Evolutionary conservation across 257 asterid species (phyloP).

Genomic region (Fraxinus cuspidata): DNA sequence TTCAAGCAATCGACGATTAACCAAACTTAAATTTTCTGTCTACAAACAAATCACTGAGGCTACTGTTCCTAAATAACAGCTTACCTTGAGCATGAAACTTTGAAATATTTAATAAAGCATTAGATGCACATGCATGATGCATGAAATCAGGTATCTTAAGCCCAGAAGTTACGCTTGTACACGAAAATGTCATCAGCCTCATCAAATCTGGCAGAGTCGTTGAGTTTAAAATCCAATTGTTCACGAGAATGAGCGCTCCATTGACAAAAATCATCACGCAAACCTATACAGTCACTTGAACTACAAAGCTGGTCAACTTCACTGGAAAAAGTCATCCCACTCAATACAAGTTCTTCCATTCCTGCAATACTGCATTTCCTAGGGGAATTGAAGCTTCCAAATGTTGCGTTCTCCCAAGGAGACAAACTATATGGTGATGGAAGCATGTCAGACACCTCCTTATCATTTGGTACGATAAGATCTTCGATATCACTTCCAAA

Average conservation of each 20-base stretch:
- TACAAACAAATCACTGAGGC: background rate
- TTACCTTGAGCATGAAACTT: constrained; percentile 24
- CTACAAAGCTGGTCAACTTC: constrained; percentile 22
- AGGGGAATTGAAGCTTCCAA: constrained; percentile 28
- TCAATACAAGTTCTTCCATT: constrained; percentile 27
- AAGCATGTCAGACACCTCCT: constrained; percentile 28
- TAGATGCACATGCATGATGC: constrained; percentile 38
- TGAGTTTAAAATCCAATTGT: constrained; percentile 30
- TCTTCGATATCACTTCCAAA: constrained; percentile 25
- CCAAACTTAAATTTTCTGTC: background rate
- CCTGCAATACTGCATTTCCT: constrained; percentile 25
- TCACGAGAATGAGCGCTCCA: constrained; percentile 23
- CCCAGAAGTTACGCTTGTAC: constrained; percentile 38
- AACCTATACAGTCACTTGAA: constrained; percentile 8
- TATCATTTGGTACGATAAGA: constrained; percentile 32
- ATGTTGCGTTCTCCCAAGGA: constrained; percentile 30
- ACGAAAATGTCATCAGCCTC: constrained; percentile 49
- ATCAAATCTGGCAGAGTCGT: constrained; percentile 30
- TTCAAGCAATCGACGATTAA: background rate
- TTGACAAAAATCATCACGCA: constrained; percentile 14
- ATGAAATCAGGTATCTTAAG: constrained; percentile 32
- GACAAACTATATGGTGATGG: constrained; percentile 40
- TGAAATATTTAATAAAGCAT: constrained; percentile 25
- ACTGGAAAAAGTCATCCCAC: constrained; percentile 15
- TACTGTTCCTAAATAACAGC: constrained; percentile 1